Base-by-base conservation (phyloP, 805 yeast genomes). In the Starmerella apicola region DNA sequence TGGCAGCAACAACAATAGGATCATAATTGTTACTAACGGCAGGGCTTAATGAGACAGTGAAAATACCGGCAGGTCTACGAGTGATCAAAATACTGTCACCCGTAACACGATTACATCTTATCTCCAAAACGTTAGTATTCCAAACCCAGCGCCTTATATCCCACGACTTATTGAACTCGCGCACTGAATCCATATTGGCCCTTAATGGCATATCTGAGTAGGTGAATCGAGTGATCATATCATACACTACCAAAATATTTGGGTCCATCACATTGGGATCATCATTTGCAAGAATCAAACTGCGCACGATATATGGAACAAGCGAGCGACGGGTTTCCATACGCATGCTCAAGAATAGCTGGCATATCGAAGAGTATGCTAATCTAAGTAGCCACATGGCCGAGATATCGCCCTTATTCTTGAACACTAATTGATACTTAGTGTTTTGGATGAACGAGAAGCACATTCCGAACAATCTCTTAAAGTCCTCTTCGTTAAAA, bases 381-480 rank as follows among this genome's bases (percentile, higher is more conserved):
- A 79, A 60, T 1, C 75, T 63, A 20, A 71, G 61, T 22, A 78
- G 62, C 54, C 81, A 83, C 36, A 72, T 75, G 0, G 81, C 67
- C 33, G 81, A 59, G 4, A 61, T 62, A 30, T 45, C 43, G 21
- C 32, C 41, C 18, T 37, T 37, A 13, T 28, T 15, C 5, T 44
- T 43, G 13, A 42, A 34, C 22, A 28, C 37, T 19, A 52, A 39
- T 22, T 27, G 47, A 49, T 80, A 85, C 37, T 70, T 65, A 2
- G 83, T 73, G 52, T 76, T 77, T 52, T 81, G 82, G 39, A 83
- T 78, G 50, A 76, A 78, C 50, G 78, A 77, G 62, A 84, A 81
- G 1, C 85, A 78, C 55, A 84, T 80, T 2, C 81, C 94, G 62
- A 84, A 81, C 2, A 83, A 82, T 34, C 85, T 66, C 51, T 76